Evolutionary conservation across 495 filamentous ascomycete genomes (phyloP).

Genomic region (Xylaria castorea): DNA sequence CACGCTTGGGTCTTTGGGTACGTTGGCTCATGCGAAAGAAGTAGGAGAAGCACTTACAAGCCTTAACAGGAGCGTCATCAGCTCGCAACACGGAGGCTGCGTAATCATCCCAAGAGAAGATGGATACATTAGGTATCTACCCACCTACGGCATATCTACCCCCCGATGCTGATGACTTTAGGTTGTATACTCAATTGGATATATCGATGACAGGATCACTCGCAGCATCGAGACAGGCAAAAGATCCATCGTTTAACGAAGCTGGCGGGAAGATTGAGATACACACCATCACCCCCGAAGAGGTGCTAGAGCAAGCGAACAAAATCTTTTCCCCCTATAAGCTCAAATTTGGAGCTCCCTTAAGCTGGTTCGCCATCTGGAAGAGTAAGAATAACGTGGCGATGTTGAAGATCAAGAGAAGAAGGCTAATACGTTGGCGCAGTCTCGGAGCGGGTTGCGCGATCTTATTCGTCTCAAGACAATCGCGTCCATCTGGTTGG

Average conservation of each 20-base stretch:
- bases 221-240: slow-evolving; percentile 32
- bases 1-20: slow-evolving; percentile 47
- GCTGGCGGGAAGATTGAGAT: slow-evolving; percentile 40
- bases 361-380: slow-evolving; percentile 53
- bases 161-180: neutral
- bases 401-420: neutral
- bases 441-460: slow-evolving; percentile 48
- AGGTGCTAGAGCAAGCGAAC: slow-evolving; percentile 47
- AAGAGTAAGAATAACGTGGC: slow-evolving; percentile 34
- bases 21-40: neutral
- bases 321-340: slow-evolving; percentile 48
- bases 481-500: slow-evolving; percentile 47
- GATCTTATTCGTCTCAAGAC: slow-evolving; percentile 41
- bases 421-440: neutral
- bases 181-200: slow-evolving; percentile 37
- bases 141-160: neutral
- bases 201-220: slow-evolving; percentile 32
- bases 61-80: slow-evolving; percentile 29
- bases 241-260: slow-evolving; percentile 36
- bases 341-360: slow-evolving; percentile 40
- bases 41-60: neutral
- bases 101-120: slow-evolving; percentile 49
- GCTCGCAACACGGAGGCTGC: slow-evolving; percentile 45
- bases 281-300: slow-evolving; percentile 45
- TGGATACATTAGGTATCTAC: slow-evolving; percentile 42